Base-by-base conservation (phyloP, 2,329 filamentous ascomycete species). In the Rugonectria rugulosa region DNA sequence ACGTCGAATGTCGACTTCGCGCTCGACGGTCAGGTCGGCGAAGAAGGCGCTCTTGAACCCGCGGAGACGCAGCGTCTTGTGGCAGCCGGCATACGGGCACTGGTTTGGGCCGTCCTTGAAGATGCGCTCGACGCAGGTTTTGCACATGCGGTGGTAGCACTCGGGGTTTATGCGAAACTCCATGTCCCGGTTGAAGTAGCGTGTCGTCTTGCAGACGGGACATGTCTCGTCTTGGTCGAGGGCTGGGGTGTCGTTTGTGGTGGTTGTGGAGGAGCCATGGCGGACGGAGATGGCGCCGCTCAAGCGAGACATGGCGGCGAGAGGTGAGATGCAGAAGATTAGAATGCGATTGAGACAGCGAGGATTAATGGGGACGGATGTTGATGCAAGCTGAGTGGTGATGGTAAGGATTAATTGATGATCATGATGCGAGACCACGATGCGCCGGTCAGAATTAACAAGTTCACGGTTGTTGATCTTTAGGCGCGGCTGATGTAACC, bases 141-240 rank as follows among this genome's bases (percentile, higher is more conserved):
- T 89, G 81, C 95, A 99, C 91, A 99, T 98, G 65, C 92, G 92
- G 81, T 99, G 95, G 81, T 99, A 99, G 84, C 95, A 99, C 81
- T 96, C 92, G 8, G 94, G 92, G 74, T 98, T 97, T 79, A 99
- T 93, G 66, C 95, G 89, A 77, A 99, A 98, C 62, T 89, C 85
- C 85, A 99, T 93, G 77, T 92, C 89, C 58, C 88, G 88, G 80
- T 97, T 97, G 69, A 98, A 89, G 80, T 98, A 98, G 62, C 92
- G 91, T 57, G 91, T 91, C 56, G 92, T 96, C 78, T 97, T 97
- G 89, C 95, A 99, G 65, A 98, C 91, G 54, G 94, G 95, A 78
- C 95, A 99, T 71, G 93, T 90, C 76, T 97, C 92, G 64, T 81
- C 79, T 44, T 71, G 57, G 59, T 73, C 53, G 57, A 57, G 51